Base-by-base conservation (phyloP, 1,284 basidiomycete genomes). In the Omphalotus olearius region DNA sequence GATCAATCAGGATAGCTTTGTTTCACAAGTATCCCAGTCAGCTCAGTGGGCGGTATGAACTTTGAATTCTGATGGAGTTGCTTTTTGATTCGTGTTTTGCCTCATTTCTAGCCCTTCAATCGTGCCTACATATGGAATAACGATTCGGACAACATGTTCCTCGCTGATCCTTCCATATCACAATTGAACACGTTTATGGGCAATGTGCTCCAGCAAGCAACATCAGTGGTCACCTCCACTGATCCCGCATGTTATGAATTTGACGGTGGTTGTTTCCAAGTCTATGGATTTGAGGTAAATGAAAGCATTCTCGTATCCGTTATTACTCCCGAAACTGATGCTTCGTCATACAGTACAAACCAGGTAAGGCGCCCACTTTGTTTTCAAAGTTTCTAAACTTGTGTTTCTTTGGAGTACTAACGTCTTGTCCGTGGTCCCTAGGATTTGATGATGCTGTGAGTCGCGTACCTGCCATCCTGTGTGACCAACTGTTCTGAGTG, bases 271-370 rank as follows among this genome's bases (percentile, higher is more conserved):
- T 74, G 73, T 51, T 82, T 69, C 61, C 71, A 76, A 2, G 62
- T 74, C 2, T 88, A 87, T 59, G 86, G 83, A 0, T 82, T 79
- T 59, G 84, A 88, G 78, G 72, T 57, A 11, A 38, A 52, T 55
- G 28, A 4, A 17, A 35, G 18, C 20, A 18, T 37, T 43, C 23
- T 3, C 16, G 38, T 45, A 28, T n/a, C 16, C 9, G 11, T 42
- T 6, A 11, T n/a, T 30, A 23, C 23, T 43, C 16, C 23, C 13
- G 25, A 18, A 9, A 13, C 37, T 55, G 45, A 55, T 23, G 6
- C 20, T 20, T 33, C 30, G 30, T 33, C 30, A 23, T 39, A 1
- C 38, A 60, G 56, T 61, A 62, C 47, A 56, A 57, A 42, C 60
- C 62, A 39, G 62, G 60, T 36, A 46, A 26, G 39, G 38, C 6